phyloP scores from a whole-genome alignment of 2,329 filamentous ascomycete genomes.

The Cladophialophora carrionii region DNA sequence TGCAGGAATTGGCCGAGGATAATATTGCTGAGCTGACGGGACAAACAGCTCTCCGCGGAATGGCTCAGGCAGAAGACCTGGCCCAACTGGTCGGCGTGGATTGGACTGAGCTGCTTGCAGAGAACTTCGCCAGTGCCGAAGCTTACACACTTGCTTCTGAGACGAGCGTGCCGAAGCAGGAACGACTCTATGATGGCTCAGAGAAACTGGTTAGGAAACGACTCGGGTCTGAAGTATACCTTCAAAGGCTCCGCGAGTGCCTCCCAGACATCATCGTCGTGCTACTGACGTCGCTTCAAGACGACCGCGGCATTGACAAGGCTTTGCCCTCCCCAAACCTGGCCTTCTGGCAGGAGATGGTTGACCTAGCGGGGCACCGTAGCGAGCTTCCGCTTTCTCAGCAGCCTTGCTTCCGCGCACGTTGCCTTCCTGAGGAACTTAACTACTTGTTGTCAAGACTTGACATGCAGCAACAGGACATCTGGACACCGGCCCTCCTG shows the following conservation, averaged over 20 bases:
- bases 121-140: conserved; percentile 74
- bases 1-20: conserved; percentile 70
- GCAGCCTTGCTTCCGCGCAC: conserved; percentile 82
- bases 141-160: conserved; percentile 85
- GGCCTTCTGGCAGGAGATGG: conserved; percentile 66
- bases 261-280: conserved; percentile 77
- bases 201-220: conserved; percentile 68
- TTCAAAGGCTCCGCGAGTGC: conserved; percentile 65
- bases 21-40: conserved; percentile 77
- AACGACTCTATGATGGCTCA: conserved; percentile 58
- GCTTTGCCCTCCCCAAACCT: conserved; percentile 52
- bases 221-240: conserved; percentile 69
- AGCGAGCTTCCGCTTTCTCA: conserved; percentile 73
- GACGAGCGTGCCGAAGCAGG: conserved; percentile 55
- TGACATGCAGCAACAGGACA: conserved; percentile 62
- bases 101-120: conserved; percentile 62
- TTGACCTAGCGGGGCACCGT: conserved; percentile 66
- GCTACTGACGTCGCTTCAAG: conserved; percentile 76
- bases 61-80: conserved; percentile 64
- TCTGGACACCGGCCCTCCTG: conserved; percentile 78
- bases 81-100: conserved; percentile 60
- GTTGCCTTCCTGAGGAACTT: conserved; percentile 74
- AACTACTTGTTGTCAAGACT: conserved; percentile 75
- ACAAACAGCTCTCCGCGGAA: conserved; percentile 80
- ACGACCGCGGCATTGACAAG: conserved; percentile 73